phyloP scores from a whole-genome alignment of 1,284 basidiomycete genomes.

The Cryptococcus sp. region DNA sequence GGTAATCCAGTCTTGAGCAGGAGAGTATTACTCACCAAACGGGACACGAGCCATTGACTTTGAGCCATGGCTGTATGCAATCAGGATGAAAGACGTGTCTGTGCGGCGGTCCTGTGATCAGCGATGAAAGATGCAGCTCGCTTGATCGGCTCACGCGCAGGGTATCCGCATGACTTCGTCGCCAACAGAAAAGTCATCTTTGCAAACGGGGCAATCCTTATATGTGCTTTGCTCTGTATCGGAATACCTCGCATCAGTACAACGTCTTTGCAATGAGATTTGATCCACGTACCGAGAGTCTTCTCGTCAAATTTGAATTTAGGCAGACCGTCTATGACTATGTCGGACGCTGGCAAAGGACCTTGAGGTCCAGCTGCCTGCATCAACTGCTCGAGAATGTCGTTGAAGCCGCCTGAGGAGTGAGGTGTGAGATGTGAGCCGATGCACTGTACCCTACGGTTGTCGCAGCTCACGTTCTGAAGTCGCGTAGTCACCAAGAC shows the following conservation, averaged over 20 bases:
- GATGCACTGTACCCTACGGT: neutral
- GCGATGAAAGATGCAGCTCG: neutral
- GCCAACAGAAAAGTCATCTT: conserved; percentile 46
- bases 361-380: conserved; percentile 50
- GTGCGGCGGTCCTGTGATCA: neutral
- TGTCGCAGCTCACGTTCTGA: conserved; percentile 36
- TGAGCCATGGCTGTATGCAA: conserved; percentile 52
- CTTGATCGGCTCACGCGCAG: conserved; percentile 38
- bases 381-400: conserved; percentile 51
- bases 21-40: conserved; percentile 43
- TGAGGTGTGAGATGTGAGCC: neutral
- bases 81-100: conserved; percentile 52
- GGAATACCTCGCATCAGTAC: neutral
- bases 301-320: conserved; percentile 42
- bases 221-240: conserved; percentile 34
- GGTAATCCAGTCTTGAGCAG: neutral
- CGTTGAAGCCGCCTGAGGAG: conserved; percentile 43
- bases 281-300: conserved; percentile 34
- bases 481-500: conserved; percentile 51
- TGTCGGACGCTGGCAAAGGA: conserved; percentile 47
- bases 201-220: conserved; percentile 52
- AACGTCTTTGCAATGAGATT: neutral
- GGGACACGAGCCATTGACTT: conserved; percentile 52
- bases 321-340: conserved; percentile 49
- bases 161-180: conserved; percentile 47